Conservation (phyloP, 192 early-diverging fungal genomes). For the Mycoemilia scoparia region DNA sequence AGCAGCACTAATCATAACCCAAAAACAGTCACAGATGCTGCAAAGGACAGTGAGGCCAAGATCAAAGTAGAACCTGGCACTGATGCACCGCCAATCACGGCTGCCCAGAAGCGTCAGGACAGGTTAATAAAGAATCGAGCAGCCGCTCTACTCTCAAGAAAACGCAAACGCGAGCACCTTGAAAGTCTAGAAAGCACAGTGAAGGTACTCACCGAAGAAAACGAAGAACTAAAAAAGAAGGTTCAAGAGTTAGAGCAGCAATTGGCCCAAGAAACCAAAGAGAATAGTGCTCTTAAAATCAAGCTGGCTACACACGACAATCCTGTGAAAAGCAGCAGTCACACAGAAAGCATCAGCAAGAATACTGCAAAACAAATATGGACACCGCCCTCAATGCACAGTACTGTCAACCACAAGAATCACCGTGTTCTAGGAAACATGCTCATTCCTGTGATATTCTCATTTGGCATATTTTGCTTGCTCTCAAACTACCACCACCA, state of each 20-base stretch:
- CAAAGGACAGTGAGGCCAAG: too few species aligned
- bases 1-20: too few species aligned
- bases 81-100: constrained; percentile 6
- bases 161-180: constrained; percentile 78
- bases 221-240: constrained; percentile 34
- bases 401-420: constrained; percentile 32
- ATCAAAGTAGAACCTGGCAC: too few species aligned
- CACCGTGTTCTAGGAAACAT: constrained; percentile 33
- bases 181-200: constrained; percentile 57
- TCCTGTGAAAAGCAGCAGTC: constrained; percentile 2
- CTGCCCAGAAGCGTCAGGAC: constrained; percentile 56
- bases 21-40: too few species aligned
- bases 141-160: constrained; percentile 67
- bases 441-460: background rate
- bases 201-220: constrained; percentile 34
- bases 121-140: constrained; percentile 86
- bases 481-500: constrained; percentile 14
- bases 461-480: constrained; percentile 1
- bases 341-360: background rate
- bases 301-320: constrained; percentile 5
- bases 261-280: constrained; percentile 16
- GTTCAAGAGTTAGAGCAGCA: constrained; percentile 34
- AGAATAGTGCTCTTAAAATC: constrained; percentile 3
- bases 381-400: background rate
- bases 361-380: background rate